Conservation (phyloP, 2,329 filamentous ascomycete species). For the Aphanoascus verrucosus region DNA sequence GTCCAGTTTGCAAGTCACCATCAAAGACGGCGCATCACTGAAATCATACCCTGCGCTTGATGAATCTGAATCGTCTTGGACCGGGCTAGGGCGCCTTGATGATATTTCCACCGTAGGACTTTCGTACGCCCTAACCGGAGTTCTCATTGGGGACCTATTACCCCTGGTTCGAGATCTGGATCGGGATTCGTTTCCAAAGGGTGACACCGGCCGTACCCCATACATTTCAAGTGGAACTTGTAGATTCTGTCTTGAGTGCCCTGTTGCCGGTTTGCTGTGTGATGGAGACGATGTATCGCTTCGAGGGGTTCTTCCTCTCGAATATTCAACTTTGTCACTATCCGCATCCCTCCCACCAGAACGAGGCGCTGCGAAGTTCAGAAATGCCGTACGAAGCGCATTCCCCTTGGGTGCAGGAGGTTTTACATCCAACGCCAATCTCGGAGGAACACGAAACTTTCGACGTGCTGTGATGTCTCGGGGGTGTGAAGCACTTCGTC, state of each 20-base stretch:
- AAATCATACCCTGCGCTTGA: not conserved
- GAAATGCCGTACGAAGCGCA: slow-evolving; percentile 30
- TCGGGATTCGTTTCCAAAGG: not conserved
- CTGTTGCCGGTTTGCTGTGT: not conserved
- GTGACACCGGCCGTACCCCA: not conserved
- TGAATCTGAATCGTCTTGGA: not conserved
- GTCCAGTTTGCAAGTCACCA: slow-evolving; percentile 10
- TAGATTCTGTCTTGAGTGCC: not conserved
- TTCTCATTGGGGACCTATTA: slow-evolving; percentile 2
- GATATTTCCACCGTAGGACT: not conserved
- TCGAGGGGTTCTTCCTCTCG: slow-evolving; percentile 4
- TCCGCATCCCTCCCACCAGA: slow-evolving; percentile 15
- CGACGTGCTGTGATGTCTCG: slow-evolving; percentile 20
- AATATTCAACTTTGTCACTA: not conserved
- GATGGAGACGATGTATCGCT: not conserved
- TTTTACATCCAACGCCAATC: slow-evolving; percentile 20
- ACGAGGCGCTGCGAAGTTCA: slow-evolving; percentile 24
- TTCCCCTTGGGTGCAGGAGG: slow-evolving; percentile 28
- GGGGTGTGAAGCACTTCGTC: slow-evolving; percentile 29
- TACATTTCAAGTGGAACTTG: not conserved
- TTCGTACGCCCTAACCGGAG: not conserved
- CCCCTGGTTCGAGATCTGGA: not conserved
- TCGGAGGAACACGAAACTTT: slow-evolving; percentile 20
- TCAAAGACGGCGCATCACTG: slow-evolving; percentile 1
- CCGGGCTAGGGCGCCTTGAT: not conserved